Percentiles rank a stretch among this genome's conserved stretches.
Evolutionary conservation across 2,329 filamentous ascomycete genomes (phyloP).

Genomic region (Rasamsonia emersonii): DNA sequence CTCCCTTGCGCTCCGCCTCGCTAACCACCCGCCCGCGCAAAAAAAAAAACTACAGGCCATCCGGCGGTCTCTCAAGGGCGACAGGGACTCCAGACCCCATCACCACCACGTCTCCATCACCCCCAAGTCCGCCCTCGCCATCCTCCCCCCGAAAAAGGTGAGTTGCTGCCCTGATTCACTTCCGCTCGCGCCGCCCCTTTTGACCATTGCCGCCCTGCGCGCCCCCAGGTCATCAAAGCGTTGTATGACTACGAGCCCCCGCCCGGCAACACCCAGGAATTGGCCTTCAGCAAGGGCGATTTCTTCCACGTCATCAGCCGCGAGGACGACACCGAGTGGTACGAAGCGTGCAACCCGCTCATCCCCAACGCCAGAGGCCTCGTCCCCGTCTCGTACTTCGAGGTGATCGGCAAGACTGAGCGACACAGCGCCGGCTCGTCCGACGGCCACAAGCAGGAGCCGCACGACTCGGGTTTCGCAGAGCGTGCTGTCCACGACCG

Average conservation of each 20-base stretch:
- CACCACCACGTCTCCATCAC: conserved; percentile 69
- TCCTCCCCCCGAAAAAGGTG: conserved; percentile 90
- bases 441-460: conserved; percentile 48
- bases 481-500: conserved; percentile 41
- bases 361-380: conserved; percentile 76
- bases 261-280: conserved; percentile 57
- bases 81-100: conserved; percentile 62
- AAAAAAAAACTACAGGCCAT: conserved; percentile 51
- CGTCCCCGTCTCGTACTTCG: conserved; percentile 90
- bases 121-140: conserved; percentile 78
- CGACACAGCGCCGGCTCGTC: conserved; percentile 69
- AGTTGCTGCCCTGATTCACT: conserved; percentile 17
- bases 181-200: conserved; percentile 6
- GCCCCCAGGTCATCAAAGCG: conserved; percentile 78
- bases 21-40: conserved; percentile 2
- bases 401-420: conserved; percentile 83
- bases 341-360: conserved; percentile 93
- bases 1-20: conserved; percentile 12
- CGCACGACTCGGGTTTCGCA: conserved; percentile 87
- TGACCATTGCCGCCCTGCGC: conserved; percentile 1
- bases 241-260: conserved; percentile 85
- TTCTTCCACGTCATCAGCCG: conserved; percentile 97
- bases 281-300: conserved; percentile 89
- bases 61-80: conserved; percentile 81
- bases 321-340: conserved; percentile 93